Base-by-base conservation (phyloP, 2,329 filamentous ascomycete genomes). In the Macrophomina pseudophaseolina region DNA sequence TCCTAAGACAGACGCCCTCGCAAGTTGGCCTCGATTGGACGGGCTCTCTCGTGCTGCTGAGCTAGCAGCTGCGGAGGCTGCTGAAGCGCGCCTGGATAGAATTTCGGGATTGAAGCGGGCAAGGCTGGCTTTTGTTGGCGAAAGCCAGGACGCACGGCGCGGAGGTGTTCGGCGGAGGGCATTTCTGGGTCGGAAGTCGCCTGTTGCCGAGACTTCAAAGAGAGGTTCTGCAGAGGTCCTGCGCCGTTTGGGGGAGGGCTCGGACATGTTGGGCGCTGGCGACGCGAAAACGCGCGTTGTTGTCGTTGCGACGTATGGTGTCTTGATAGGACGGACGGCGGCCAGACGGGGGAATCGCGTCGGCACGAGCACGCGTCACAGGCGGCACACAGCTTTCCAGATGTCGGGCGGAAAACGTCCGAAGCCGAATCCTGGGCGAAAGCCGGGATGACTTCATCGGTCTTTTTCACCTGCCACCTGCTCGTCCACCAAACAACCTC, bases 81-180 rank as follows among this genome's bases (percentile, higher is more conserved):
- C 48, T 4, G 70, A 70, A n/a, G 67, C 66, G 5, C 69, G 68
- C 14, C 69, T 72, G 11, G 52, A 46, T 4, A 67, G 52, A 14
- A 56, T 44, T 3, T 71, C 73, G 4, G 78, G 77, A 65, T 80
- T 77, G 68, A 74, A 77, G 64, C 78, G 77, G 67, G 78, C 71
- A 32, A 79, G 73, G 63, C 75, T 80, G 28, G 78, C 75, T 72
- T 78, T 79, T 2, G 77, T 80, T 16, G 78, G 78, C 18, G 78
- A 80, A 53, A 74, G 74, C 60, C 74, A 80, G 2, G 78, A 80
- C 0, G 76, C 72, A 58, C 77, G 71, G 64, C 74, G 72, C 28
- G 76, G 73, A 44, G 73, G 74, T 62, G 76, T 73, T 33, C 68
- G 72, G 73, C 32, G 75, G 42, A 59, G 74, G 38, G 40, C 40